Evolutionary conservation across 176 grass and related monocot species (phyloP).

Genomic region (Cymbopogon citratus): DNA sequence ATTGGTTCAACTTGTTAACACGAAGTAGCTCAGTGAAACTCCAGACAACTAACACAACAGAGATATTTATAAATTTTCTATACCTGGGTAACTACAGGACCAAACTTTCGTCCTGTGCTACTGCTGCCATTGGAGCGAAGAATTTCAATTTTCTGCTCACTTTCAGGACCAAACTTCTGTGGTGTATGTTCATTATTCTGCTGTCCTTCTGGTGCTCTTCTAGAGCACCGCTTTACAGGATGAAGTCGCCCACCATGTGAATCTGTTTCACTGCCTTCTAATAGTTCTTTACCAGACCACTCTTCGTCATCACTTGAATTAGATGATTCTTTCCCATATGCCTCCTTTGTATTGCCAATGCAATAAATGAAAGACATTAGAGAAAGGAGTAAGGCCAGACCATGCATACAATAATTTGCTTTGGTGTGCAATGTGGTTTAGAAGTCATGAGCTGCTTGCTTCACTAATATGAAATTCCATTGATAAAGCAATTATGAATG

Average conservation of each 20-base stretch:
- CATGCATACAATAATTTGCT: constrained; percentile 1
- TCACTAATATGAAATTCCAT: neutral
- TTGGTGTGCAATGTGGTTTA: neutral
- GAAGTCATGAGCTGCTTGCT: neutral
- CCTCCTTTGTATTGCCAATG: constrained; percentile 57
- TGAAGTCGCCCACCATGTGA: constrained; percentile 21
- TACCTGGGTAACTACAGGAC: constrained; percentile 43
- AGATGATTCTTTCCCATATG: constrained; percentile 61
- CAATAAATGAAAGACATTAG: neutral
- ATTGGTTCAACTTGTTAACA: constrained; percentile 11
- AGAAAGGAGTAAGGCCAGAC: constrained; percentile 18
- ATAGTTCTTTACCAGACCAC: constrained; percentile 67
- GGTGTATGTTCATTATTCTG: constrained; percentile 28
- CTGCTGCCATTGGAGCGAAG: constrained; percentile 32
- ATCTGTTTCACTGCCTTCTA: constrained; percentile 42
- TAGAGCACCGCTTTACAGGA: constrained; percentile 18
- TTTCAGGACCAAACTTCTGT: constrained; percentile 18
- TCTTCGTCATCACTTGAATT: constrained; percentile 75
- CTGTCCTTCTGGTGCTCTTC: constrained; percentile 10
- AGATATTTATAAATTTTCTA: constrained; percentile 15
- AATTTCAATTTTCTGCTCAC: constrained; percentile 24
- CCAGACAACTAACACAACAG: neutral
- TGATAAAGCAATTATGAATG: neutral
- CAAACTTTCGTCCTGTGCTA: constrained; percentile 31
- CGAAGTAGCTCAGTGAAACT: neutral